Conservation (phyloP, 192 early-diverging fungal species). For the Obelidium mucronatum region DNA sequence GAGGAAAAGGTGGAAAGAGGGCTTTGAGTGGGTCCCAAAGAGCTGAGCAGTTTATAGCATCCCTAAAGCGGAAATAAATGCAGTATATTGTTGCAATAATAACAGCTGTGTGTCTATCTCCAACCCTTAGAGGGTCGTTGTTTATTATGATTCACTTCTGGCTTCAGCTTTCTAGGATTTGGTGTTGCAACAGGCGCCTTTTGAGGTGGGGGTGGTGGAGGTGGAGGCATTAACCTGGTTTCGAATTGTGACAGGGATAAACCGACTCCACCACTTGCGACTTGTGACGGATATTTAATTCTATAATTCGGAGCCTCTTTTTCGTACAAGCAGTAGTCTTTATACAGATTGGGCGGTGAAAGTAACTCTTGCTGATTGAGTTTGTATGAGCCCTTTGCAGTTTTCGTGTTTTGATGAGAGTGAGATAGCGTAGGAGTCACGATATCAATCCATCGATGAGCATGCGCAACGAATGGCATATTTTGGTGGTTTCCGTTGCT, state of each 20-base stretch:
- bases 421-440: background rate
- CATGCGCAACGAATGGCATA: slow-evolving; percentile 3
- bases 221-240: background rate
- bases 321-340: slow-evolving; percentile 15
- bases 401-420: background rate
- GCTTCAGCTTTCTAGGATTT: background rate
- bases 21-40: slow-evolving; percentile 13
- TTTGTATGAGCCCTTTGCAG: no score
- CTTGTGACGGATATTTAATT: slow-evolving; percentile 21
- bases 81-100: no score
- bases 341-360: slow-evolving; percentile 14
- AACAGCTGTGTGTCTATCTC: no score
- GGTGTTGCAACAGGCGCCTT: background rate
- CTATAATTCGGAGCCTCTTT: slow-evolving; percentile 4
- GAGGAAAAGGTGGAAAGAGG: background rate
- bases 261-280: slow-evolving; percentile 17
- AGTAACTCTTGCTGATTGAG: background rate
- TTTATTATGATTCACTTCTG: background rate
- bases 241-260: background rate
- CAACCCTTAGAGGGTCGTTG: no score
- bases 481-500: background rate
- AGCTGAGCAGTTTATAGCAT: slow-evolving; percentile 26
- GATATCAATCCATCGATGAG: slow-evolving; percentile 28
- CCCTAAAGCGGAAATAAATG: slow-evolving; percentile 6
- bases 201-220: background rate